Base-by-base conservation (phyloP, 345 rosid species). In the Linum trigynum region DNA sequence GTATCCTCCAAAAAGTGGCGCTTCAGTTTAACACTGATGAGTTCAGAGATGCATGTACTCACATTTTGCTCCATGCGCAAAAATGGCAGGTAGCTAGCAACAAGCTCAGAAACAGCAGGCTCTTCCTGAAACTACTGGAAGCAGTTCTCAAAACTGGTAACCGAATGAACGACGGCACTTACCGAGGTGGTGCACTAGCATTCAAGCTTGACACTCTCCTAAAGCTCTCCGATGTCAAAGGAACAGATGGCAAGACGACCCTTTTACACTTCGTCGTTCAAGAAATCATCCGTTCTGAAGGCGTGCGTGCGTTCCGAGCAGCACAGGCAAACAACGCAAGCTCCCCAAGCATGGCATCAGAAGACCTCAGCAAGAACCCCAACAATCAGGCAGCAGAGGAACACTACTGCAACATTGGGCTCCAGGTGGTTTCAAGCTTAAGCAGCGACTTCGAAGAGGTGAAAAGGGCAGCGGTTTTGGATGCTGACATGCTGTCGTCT, bases 111-210 rank as follows among this genome's bases (percentile, higher is more conserved):
- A 82, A 72, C 68, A 94, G 96, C 71, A 79, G 99, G 72, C 63
- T 90, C 41, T 94, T 94, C 75, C 67, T 88, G 37, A 94, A 90
- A 77, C 87, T 94, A 60, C 67, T 94, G 67, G 99, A 90, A 72
- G 97, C 99, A 62, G 97, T 94, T 40, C 91, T 94, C 57, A 88
- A 94, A 79, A 94, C 99, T 3, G 99, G 99, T 12, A 94, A 94
- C 65, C 74, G 99, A 38, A 94, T 90, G 99, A 94, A 90, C 62
- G 90, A 75, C 36, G 99, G 99, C 39, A 90, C 99, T 10, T 88
- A 81, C 69, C 88, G 99, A 0, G 96, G 99, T 50, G 97, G 88
- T 17, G 99, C 99, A 0, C 88, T 83, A 64, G 99, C 99, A 62
- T 84, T 94, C 71, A 94, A 80, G 61, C 95, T 94, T 39, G 99